A percentile compares a stretch with the other conserved stretches of the same genome.
Conservation (phyloP, 2,329 filamentous ascomycete species). For the Botryotinia convoluta region DNA sequence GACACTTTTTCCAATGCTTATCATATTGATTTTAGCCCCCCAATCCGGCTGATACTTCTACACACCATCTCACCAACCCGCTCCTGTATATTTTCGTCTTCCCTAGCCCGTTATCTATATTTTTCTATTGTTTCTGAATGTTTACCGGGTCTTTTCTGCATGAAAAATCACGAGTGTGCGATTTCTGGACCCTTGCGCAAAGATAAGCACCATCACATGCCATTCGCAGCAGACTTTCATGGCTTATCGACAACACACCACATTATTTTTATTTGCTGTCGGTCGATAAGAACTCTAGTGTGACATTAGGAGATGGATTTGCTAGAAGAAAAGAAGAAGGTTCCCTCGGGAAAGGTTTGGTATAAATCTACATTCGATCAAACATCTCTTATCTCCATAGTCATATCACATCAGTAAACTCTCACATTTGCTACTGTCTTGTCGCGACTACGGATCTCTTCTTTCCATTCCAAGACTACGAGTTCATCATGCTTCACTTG, state of each 20-base stretch:
- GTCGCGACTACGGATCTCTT: neutral
- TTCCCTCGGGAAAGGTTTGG: neutral
- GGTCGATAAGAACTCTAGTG: neutral
- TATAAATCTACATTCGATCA: neutral
- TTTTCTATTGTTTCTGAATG: neutral
- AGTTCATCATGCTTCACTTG: slow-evolving; percentile 1
- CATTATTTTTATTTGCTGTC: neutral
- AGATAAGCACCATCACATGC: slow-evolving; percentile 22
- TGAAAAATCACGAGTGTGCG: slow-evolving; percentile 14
- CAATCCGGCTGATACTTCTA: slow-evolving; percentile 1
- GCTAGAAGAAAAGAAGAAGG: slow-evolving; percentile 6
- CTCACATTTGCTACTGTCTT: neutral
- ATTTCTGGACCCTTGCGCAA: slow-evolving; percentile 9
- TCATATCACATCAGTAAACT: neutral
- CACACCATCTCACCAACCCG: neutral
- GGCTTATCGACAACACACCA: slow-evolving; percentile 19
- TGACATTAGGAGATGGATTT: neutral
- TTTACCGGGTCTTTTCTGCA: neutral
- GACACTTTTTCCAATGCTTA: neutral
- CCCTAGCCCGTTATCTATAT: neutral
- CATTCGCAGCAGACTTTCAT: slow-evolving; percentile 16
- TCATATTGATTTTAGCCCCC: neutral
- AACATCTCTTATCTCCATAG: neutral
- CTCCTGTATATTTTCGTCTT: neutral
- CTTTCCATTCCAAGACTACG: neutral